These are phyloP conservation scores for Colletotrichum tofieldiae DNA, from an alignment of 2,329 filamentous ascomycete genomes.

Conservation along the genomic window DNA sequence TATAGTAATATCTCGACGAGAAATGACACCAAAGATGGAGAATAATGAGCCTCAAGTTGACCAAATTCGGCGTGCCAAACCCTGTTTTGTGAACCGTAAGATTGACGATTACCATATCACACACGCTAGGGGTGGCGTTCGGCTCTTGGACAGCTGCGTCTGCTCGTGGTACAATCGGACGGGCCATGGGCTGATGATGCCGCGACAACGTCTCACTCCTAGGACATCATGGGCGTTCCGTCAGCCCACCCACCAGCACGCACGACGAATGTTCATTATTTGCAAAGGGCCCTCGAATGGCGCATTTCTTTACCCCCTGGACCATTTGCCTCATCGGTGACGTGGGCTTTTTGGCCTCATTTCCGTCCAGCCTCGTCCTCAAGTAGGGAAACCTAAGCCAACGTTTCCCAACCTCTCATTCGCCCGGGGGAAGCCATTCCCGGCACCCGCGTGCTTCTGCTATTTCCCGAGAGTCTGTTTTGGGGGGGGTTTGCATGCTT, in stretches of 20 bases:
- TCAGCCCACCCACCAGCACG: too few relatives aligned
- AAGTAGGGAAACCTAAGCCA: background rate
- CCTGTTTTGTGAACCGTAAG: background rate
- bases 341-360: background rate
- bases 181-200: background rate
- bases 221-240: background rate
- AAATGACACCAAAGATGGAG: slow-evolving; percentile 35
- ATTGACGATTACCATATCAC: background rate
- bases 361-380: background rate
- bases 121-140: too few relatives aligned
- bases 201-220: background rate
- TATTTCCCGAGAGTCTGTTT: background rate
- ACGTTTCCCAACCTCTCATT: background rate
- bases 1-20: slow-evolving; percentile 40
- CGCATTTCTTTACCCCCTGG: background rate
- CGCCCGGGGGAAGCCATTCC: background rate
- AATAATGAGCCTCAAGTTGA: slow-evolving; percentile 20
- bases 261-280: background rate
- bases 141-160: background rate
- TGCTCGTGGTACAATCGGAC: background rate
- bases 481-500: too few relatives aligned
- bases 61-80: background rate
- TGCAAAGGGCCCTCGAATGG: background rate
- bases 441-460: background rate
- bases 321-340: background rate